Conservation (phyloP, 1,284 basidiomycete genomes). For the Veloboletus limbatus region DNA sequence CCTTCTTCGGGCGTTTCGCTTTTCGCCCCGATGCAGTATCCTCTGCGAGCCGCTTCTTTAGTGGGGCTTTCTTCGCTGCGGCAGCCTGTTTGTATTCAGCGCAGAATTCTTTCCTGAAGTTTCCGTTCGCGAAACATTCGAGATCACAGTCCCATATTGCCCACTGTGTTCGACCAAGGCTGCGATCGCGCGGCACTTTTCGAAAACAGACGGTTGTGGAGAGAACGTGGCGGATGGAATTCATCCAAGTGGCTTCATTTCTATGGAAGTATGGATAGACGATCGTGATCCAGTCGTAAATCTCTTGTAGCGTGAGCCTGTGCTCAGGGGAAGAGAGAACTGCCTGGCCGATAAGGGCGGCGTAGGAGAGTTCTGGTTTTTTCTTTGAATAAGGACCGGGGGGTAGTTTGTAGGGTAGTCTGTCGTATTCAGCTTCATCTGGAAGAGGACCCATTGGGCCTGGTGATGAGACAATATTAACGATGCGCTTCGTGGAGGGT, state of each 20-base stretch:
- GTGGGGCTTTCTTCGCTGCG: slow-evolving; percentile 34
- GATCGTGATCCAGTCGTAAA: slow-evolving; percentile 93
- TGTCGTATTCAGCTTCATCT: slow-evolving; percentile 57
- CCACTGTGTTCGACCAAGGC: slow-evolving; percentile 71
- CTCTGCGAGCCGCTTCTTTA: slow-evolving; percentile 39
- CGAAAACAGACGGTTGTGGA: slow-evolving; percentile 80
- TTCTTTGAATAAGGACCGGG: slow-evolving; percentile 75
- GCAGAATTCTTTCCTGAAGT: slow-evolving; percentile 67
- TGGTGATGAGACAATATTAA: slow-evolving; percentile 77
- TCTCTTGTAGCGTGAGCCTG: slow-evolving; percentile 89
- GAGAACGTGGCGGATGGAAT: slow-evolving; percentile 84
- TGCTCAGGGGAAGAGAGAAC: slow-evolving; percentile 83
- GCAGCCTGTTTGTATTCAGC: slow-evolving; percentile 53
- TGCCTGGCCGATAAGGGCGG: slow-evolving; percentile 94
- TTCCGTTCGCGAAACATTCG: slow-evolving; percentile 66
- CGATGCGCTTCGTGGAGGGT: slow-evolving; percentile 48
- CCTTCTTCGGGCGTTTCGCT: slow-evolving; percentile 50
- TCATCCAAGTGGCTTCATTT: slow-evolving; percentile 95
- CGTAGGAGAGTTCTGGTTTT: slow-evolving; percentile 87
- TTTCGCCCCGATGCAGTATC: slow-evolving; percentile 39
- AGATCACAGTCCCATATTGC: slow-evolving; percentile 73
- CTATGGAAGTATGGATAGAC: slow-evolving; percentile 93
- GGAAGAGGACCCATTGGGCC: slow-evolving; percentile 64
- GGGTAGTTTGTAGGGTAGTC: slow-evolving; percentile 73
- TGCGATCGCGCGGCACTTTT: slow-evolving; percentile 63